Evolutionary conservation across 495 filamentous ascomycete genomes (phyloP).

Genomic region (Polyplosphaeria fusca): DNA sequence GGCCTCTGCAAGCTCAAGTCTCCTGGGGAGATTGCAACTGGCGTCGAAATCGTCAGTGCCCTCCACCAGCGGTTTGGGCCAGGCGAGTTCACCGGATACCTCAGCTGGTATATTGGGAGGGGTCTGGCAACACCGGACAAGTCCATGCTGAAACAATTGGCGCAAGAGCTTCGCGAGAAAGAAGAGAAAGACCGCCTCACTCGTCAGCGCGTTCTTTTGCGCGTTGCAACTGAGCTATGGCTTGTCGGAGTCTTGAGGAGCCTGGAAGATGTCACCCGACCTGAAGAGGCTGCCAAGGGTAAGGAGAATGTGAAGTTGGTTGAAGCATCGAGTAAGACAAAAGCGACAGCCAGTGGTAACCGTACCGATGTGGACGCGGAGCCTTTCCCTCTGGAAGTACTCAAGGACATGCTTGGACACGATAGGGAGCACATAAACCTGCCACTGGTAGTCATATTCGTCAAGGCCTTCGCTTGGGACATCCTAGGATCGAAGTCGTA

Average conservation of each 20-base stretch:
- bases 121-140: slow-evolving; percentile 92
- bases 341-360: slow-evolving; percentile 44
- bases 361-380: slow-evolving; percentile 50
- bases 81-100: slow-evolving; percentile 80
- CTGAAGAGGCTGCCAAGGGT: slow-evolving; percentile 70
- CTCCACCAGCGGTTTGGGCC: slow-evolving; percentile 95
- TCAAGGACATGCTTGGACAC: slow-evolving; percentile 92
- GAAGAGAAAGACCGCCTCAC: slow-evolving; percentile 92
- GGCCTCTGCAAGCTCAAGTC: slow-evolving; percentile 89
- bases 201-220: slow-evolving; percentile 79
- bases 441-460: slow-evolving; percentile 86
- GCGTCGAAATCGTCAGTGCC: slow-evolving; percentile 88
- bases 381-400: slow-evolving; percentile 90
- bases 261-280: slow-evolving; percentile 80
- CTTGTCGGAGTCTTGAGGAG: slow-evolving; percentile 83
- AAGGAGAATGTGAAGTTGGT: slow-evolving; percentile 54
- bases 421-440: slow-evolving; percentile 90
- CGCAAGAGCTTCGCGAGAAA: slow-evolving; percentile 79
- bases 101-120: slow-evolving; percentile 90
- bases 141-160: slow-evolving; percentile 71
- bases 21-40: slow-evolving; percentile 82
- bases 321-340: slow-evolving; percentile 53
- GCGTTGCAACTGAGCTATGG: slow-evolving; percentile 95
- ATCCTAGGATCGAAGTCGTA: slow-evolving; percentile 72
- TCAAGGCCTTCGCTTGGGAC: slow-evolving; percentile 96